These are phyloP conservation scores for Solanum hybrid DNA, from an alignment of 305 asterid species.

Conservation along the genomic window DNA sequence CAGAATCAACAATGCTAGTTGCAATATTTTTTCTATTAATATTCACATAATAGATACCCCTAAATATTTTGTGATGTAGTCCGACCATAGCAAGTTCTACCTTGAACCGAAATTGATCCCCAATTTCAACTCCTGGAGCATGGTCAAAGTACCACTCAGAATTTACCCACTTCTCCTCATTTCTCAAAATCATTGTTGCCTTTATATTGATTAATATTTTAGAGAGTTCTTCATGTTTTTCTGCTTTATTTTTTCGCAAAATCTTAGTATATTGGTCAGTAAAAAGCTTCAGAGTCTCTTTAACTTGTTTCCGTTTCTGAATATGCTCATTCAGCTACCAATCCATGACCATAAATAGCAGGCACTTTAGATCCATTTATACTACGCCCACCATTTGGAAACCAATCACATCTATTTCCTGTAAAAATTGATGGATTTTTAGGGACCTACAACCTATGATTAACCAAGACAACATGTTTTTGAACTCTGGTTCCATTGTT, in stretches of 20 bases:
- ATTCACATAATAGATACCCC: slow-evolving; percentile 11
- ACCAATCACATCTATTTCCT: background rate
- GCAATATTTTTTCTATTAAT: background rate
- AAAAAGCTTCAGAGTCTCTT: background rate
- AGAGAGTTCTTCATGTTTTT: background rate
- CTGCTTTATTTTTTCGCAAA: background rate
- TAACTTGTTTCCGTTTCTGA: slow-evolving; percentile 1
- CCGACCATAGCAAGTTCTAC: slow-evolving; percentile 18
- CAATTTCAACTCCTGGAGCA: slow-evolving; percentile 24
- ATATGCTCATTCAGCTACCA: background rate
- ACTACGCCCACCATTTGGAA: background rate
- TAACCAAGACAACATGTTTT: background rate
- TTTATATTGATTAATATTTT: background rate
- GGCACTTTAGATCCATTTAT: background rate
- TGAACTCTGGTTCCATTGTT: too few relatives aligned
- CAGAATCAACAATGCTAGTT: slow-evolving; percentile 22
- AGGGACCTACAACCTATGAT: background rate
- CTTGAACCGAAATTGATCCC: slow-evolving; percentile 25
- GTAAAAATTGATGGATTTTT: background rate
- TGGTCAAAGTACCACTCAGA: slow-evolving; percentile 1
- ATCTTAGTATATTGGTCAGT: slow-evolving; percentile 1
- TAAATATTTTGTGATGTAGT: slow-evolving; percentile 10
- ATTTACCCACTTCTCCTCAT: slow-evolving; percentile 11
- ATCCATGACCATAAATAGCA: too few relatives aligned
- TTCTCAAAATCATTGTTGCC: slow-evolving; percentile 18